Evolutionary conservation across 2,329 filamentous ascomycete genomes (phyloP).

Genomic region (Fusarium sororula): DNA sequence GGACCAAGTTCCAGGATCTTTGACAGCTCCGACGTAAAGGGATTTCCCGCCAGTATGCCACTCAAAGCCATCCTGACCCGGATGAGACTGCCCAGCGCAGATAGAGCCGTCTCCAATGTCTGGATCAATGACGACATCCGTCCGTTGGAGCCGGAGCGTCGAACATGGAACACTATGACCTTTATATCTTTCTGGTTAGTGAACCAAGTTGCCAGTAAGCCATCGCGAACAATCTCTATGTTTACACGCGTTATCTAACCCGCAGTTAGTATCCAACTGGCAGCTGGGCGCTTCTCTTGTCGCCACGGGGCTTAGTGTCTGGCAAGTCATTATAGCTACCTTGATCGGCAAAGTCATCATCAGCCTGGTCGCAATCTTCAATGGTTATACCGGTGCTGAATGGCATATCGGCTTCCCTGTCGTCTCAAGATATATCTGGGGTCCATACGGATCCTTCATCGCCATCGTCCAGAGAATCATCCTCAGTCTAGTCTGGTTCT

Average conservation of each 20-base stretch:
- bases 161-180: neutral
- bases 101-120: neutral
- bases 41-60: fast-evolving
- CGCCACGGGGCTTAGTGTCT: neutral
- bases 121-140: neutral
- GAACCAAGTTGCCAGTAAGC: neutral
- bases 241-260: no score
- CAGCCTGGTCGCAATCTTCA: neutral
- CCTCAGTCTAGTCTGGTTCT: neutral
- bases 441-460: neutral
- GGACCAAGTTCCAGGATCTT: neutral
- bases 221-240: no score
- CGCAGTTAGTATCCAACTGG: neutral
- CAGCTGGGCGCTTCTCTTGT: neutral
- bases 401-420: neutral
- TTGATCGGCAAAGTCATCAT: neutral
- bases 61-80: neutral
- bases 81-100: neutral
- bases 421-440: neutral
- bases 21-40: neutral
- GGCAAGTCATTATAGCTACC: neutral
- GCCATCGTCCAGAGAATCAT: neutral
- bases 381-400: neutral
- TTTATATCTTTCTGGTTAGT: neutral
- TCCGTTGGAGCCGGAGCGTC: neutral